Conservation (phyloP, 139 green algal species). For the Chlamydomonas sp. region DNA sequence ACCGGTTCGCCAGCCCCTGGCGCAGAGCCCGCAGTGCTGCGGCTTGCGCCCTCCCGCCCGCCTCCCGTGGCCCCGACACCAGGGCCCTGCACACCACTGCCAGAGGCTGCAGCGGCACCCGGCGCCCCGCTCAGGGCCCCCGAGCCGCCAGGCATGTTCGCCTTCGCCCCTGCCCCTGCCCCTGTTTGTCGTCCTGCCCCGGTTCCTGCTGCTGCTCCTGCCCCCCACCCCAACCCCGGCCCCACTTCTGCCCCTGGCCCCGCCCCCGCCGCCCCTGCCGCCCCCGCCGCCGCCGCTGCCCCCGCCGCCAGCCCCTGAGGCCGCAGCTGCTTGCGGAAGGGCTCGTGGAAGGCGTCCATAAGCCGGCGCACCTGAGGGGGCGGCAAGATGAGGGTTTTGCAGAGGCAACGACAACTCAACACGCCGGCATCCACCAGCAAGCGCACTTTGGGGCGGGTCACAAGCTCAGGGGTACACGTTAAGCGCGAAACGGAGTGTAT, state of each 20-base stretch:
- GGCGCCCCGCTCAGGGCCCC: background rate
- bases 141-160: no score
- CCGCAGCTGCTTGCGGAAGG: slow-evolving; percentile 52
- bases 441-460: background rate
- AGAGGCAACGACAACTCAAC: background rate
- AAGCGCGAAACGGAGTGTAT: background rate
- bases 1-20: no score
- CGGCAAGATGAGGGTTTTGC: background rate
- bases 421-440: background rate
- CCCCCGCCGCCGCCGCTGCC: background rate
- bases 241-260: background rate
- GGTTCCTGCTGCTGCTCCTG: no score
- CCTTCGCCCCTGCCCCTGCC: background rate
- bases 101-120: background rate
- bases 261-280: background rate
- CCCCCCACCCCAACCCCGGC: no score
- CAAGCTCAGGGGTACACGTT: background rate
- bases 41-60: no score
- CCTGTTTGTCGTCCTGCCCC: background rate
- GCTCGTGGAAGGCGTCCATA: slow-evolving; percentile 60
- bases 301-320: no score
- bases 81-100: no score
- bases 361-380: slow-evolving; percentile 47
- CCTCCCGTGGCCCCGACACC: no score
- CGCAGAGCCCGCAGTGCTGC: no score